Evolutionary conservation across 768 basidiomycete genomes (phyloP).

Genomic region (Ramaria sp.): DNA sequence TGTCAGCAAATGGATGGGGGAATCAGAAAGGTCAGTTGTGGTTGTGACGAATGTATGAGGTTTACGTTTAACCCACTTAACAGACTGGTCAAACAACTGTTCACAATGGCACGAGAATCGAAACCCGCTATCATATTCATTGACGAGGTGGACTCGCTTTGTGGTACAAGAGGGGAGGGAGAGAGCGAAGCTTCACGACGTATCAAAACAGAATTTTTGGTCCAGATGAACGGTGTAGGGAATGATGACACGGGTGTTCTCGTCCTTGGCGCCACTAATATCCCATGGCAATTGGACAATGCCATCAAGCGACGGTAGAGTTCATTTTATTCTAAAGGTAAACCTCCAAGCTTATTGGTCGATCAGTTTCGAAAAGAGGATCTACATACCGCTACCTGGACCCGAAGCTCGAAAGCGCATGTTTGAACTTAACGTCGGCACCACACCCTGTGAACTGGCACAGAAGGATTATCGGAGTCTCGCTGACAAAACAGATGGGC

Average conservation of each 20-base stretch:
- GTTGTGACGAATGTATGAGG: conserved; percentile 2
- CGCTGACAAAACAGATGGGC: conserved; percentile 84
- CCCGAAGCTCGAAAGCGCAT: conserved; percentile 85
- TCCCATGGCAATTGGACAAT: conserved; percentile 95
- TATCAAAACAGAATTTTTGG: conserved; percentile 94
- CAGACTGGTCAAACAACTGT: conserved; percentile 92
- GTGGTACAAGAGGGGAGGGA: conserved; percentile 90
- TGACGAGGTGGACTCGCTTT: conserved; percentile 95
- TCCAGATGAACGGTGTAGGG: conserved; percentile 99
- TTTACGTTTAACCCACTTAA: conserved; percentile 4
- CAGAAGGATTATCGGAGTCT: conserved; percentile 70
- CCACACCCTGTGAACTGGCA: conserved; percentile 78
- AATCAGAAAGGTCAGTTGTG: conserved; percentile 74
- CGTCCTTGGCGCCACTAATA: conserved; percentile 95
- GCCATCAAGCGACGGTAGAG: conserved; percentile 89
- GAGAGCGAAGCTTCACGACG: conserved; percentile 95
- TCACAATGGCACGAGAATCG: conserved; percentile 89
- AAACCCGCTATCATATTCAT: conserved; percentile 99
- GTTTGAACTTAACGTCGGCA: conserved; percentile 95
- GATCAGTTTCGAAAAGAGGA: conserved; percentile 86
- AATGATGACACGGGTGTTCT: conserved; percentile 96
- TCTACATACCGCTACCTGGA: conserved; percentile 95
- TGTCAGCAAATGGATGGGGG: conserved; percentile 99
- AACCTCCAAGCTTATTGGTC: background rate
- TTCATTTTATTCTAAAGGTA: background rate